A percentile compares a stretch with the other conserved stretches of the same genome.
These are phyloP conservation scores for Euphrasia arctica DNA, from an alignment of 305 asterid genomes.

Conservation along the genomic window DNA sequence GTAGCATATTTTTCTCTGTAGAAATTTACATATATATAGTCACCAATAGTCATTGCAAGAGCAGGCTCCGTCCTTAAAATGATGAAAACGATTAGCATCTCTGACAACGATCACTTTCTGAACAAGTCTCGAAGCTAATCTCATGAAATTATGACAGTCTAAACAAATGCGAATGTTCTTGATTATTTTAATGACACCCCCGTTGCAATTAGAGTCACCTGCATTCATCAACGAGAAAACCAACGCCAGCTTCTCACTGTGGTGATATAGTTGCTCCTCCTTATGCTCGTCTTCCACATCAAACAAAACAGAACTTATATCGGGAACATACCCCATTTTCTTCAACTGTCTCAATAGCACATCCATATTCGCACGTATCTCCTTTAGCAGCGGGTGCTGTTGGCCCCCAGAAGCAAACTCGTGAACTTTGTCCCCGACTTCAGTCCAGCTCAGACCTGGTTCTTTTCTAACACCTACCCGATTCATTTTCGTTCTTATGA, in stretches of 20 bases:
- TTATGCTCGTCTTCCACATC: conserved; percentile 86
- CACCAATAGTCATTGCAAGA: conserved; percentile 78
- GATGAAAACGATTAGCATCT: conserved; percentile 70
- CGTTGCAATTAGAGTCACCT: conserved; percentile 19
- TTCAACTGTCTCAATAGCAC: conserved; percentile 44
- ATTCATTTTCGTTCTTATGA: conserved; percentile 52
- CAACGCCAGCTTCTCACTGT: conserved; percentile 79
- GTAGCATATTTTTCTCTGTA: background rate
- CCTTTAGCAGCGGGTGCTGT: conserved; percentile 50
- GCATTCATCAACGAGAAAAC: conserved; percentile 53
- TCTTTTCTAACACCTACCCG: conserved; percentile 55
- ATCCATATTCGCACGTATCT: conserved; percentile 42
- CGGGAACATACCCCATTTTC: conserved; percentile 55
- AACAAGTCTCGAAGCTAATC: conserved; percentile 46
- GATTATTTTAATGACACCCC: conserved; percentile 44
- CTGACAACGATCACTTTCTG: conserved; percentile 54
- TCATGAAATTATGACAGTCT: conserved; percentile 77
- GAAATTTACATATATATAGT: background rate
- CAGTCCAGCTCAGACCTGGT: conserved; percentile 86
- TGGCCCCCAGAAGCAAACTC: conserved; percentile 76
- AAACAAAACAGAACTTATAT: conserved; percentile 46
- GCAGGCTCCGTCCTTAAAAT: conserved; percentile 57
- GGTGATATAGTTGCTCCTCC: conserved; percentile 75
- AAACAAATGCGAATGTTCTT: conserved; percentile 70
- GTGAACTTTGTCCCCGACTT: conserved; percentile 48